Conservation (phyloP, 2,329 filamentous ascomycete species). For the Fusarium buharicum region DNA sequence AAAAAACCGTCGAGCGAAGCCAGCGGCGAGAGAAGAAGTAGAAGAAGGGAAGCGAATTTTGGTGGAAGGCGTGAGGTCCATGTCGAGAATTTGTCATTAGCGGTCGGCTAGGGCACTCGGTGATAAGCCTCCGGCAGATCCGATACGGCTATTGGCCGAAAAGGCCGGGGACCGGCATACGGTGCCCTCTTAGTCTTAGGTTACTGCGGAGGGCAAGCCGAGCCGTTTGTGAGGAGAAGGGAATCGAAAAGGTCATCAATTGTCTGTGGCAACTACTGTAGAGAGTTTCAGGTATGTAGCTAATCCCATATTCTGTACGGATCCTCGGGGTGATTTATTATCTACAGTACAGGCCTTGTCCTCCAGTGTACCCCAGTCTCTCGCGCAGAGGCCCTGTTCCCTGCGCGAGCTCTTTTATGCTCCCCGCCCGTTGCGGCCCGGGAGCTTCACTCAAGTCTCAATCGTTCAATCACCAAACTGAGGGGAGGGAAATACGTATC, state of each 20-base stretch:
- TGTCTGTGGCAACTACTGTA: conserved; percentile 23
- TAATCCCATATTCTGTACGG: not conserved
- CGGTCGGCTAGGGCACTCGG: conserved; percentile 52
- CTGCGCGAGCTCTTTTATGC: not conserved
- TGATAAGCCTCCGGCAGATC: conserved; percentile 47
- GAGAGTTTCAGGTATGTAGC: not conserved
- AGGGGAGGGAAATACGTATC: conserved; percentile 1
- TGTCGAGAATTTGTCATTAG: conserved; percentile 52
- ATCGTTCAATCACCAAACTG: not conserved
- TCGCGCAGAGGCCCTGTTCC: conserved; percentile 7
- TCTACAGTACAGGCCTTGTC: not conserved
- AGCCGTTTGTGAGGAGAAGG: conserved; percentile 22
- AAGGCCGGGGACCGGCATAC: conserved; percentile 28
- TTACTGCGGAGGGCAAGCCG: conserved; percentile 18
- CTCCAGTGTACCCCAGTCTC: not conserved
- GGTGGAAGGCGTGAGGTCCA: conserved; percentile 39
- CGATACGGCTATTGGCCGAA: conserved; percentile 48
- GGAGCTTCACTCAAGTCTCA: not conserved
- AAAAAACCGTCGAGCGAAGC: conserved; percentile 29
- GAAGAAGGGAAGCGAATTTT: conserved; percentile 37
- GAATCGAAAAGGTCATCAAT: conserved; percentile 18
- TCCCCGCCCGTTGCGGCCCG: conserved; percentile 1
- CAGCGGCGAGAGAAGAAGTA: conserved; percentile 34
- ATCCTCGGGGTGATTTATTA: not conserved
- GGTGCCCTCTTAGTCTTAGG: conserved; percentile 25